Conservation (phyloP, 306 rosid species). For the Glycine soja region DNA sequence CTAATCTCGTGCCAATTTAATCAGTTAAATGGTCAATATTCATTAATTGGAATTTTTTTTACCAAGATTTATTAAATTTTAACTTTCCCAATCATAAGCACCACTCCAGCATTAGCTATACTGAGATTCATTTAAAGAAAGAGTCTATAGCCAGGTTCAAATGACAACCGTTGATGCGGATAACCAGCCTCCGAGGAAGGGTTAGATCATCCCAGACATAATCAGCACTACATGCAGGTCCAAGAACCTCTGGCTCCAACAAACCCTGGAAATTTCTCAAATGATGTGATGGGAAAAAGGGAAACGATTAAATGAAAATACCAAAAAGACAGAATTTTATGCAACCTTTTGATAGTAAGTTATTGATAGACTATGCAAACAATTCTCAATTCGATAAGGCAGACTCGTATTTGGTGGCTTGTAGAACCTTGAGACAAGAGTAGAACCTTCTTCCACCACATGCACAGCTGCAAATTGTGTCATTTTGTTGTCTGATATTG, state of each 20-base stretch:
- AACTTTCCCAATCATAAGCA: conserved; percentile 18
- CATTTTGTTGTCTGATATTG: conserved; percentile 48
- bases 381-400: conserved; percentile 92
- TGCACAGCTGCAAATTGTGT: conserved; percentile 79
- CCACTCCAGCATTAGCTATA: background rate
- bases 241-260: conserved; percentile 78
- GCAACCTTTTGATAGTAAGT: conserved; percentile 92
- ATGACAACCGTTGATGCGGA: conserved; percentile 68
- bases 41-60: conserved; percentile 1
- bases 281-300: conserved; percentile 40
- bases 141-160: conserved; percentile 35
- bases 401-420: conserved; percentile 81
- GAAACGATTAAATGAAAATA: background rate
- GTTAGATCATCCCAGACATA: conserved; percentile 97
- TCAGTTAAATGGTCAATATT: conserved; percentile 7
- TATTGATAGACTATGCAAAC: conserved; percentile 64
- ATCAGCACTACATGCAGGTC: conserved; percentile 66
- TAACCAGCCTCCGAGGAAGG: conserved; percentile 78
- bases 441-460: conserved; percentile 90
- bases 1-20: background rate
- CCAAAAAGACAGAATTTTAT: conserved; percentile 31
- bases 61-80: conserved; percentile 14
- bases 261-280: conserved; percentile 69
- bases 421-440: conserved; percentile 74
- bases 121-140: conserved; percentile 15